Base-by-base conservation (phyloP, 164 flowering plant genomes). In the Kalanchoe fedtschenkoi region DNA sequence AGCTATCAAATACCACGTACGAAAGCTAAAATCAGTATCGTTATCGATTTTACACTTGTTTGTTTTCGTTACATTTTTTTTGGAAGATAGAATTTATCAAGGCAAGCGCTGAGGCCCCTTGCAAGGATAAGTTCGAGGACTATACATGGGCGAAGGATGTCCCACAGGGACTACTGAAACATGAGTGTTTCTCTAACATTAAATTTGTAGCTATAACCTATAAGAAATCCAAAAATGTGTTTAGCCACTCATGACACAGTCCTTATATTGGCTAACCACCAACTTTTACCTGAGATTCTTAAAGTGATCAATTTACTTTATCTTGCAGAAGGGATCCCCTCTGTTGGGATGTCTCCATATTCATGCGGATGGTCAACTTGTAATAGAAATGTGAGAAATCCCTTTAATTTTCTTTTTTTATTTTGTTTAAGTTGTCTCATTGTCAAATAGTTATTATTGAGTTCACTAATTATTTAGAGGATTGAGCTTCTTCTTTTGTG, bases 361-460 rank as follows among this genome's bases (percentile, higher is more conserved):
- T 75, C 99, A 64, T 85, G 89, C 76, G 99, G 99, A 72, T 93
- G 99, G 99, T 77, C 88, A 63, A 93, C 99, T 58, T 65, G 78
- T 68, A 66, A 75, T 66, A 84, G 86, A 87, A 84, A 83, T 76
- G 97, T 93, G 57, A 84, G 88, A 64, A 68, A 59, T 68, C 58
- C 32, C 65, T 26, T 10, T 26, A 58, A 15, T 58, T 33, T 58
- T 58, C 32, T 9, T 2, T 21, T 46, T 5, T 47, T 51, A 26
- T 5, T 8, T 47, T 47, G 28, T 47, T 47, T 19, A 22, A 47
- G 10, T 29, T 22, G 26, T 22, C 54, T 37, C 11, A 44, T n/a
- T 44, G 8, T 4, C 22, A 44, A 19, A 5, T 44, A 44, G 4
- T 8, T n/a, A 17, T 17, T n/a, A 17, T 44, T 24, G 21, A 43